Percentiles rank a stretch among this genome's conserved stretches.
Conservation (phyloP, 371 early-diverging fungal species). For the Basidiobolus meristosporus region DNA sequence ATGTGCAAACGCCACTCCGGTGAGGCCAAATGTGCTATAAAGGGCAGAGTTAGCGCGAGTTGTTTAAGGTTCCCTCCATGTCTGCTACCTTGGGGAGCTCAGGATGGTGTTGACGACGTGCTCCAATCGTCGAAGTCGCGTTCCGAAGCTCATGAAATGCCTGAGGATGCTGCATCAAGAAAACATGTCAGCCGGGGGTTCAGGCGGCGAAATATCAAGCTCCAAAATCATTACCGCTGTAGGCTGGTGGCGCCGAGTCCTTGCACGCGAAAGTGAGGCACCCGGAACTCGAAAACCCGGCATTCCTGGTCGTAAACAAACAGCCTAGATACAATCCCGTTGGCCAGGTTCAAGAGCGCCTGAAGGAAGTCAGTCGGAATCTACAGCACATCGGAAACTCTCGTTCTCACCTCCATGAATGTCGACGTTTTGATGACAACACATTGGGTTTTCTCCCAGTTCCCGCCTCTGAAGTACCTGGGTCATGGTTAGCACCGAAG, state of each 20-base stretch:
- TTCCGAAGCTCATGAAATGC: conserved; percentile 10
- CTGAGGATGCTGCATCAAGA: conserved; percentile 1
- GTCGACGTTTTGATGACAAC: too few species aligned
- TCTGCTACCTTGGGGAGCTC: conserved; percentile 7
- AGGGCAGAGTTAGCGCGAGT: neutral
- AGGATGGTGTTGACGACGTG: conserved; percentile 8
- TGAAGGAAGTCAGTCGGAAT: neutral
- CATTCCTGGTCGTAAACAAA: conserved; percentile 2
- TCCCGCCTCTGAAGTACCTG: too few species aligned
- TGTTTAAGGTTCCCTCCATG: neutral
- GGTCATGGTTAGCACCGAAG: too few species aligned
- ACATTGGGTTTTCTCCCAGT: too few species aligned
- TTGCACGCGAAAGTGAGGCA: conserved; percentile 1
- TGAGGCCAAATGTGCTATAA: conserved; percentile 13
- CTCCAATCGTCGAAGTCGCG: conserved; percentile 10
- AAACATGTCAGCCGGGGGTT: neutral
- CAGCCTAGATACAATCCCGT: conserved; percentile 2
- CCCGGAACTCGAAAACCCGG: neutral
- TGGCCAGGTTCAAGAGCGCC: conserved; percentile 1
- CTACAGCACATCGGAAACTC: neutral
- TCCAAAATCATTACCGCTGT: neutral
- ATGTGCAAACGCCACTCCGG: conserved; percentile 21
- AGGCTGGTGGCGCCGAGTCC: conserved; percentile 4
- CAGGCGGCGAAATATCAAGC: neutral
- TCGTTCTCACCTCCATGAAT: too few species aligned